Evolutionary conservation across 2,329 filamentous ascomycete genomes (phyloP).

Genomic region (Amesomyces nigricolor): DNA sequence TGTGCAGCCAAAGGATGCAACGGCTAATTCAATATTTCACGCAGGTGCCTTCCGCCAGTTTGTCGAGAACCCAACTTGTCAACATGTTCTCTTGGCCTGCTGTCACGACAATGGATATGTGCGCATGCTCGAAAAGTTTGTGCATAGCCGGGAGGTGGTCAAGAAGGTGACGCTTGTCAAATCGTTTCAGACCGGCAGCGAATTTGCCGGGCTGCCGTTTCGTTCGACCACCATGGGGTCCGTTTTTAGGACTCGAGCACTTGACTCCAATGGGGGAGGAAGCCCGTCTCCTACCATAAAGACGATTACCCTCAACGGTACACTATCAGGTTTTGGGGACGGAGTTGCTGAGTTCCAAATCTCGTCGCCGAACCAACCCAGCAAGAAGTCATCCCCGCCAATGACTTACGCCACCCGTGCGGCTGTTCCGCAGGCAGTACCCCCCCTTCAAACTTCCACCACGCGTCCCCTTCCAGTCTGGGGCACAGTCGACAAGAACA

Average conservation of each 20-base stretch:
- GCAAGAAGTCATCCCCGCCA: background rate
- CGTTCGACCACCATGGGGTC: slow-evolving; percentile 6
- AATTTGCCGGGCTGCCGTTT: slow-evolving; percentile 14
- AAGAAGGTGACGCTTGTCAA: slow-evolving; percentile 17
- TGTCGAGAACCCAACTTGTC: slow-evolving; percentile 13
- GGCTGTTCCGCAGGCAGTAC: background rate
- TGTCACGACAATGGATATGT: slow-evolving; percentile 20
- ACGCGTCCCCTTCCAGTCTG: background rate
- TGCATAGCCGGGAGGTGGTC: background rate
- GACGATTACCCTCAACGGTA: too few species aligned
- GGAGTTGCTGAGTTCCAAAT: background rate
- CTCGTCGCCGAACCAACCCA: background rate
- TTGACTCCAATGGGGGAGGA: background rate
- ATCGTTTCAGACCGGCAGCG: slow-evolving; percentile 17
- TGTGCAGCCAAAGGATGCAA: too few species aligned
- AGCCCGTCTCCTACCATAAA: background rate
- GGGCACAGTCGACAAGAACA: background rate
- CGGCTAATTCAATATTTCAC: background rate
- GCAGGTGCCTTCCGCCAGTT: slow-evolving; percentile 17
- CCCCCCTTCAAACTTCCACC: background rate
- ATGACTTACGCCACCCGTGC: slow-evolving; percentile 8
- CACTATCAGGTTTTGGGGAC: too few species aligned
- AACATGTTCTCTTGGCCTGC: slow-evolving; percentile 13
- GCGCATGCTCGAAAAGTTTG: slow-evolving; percentile 17
- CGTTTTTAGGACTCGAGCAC: slow-evolving; percentile 7